Evolutionary conservation across 73 alveolate species (phyloP).

Genomic region (Halteria grandinella): DNA sequence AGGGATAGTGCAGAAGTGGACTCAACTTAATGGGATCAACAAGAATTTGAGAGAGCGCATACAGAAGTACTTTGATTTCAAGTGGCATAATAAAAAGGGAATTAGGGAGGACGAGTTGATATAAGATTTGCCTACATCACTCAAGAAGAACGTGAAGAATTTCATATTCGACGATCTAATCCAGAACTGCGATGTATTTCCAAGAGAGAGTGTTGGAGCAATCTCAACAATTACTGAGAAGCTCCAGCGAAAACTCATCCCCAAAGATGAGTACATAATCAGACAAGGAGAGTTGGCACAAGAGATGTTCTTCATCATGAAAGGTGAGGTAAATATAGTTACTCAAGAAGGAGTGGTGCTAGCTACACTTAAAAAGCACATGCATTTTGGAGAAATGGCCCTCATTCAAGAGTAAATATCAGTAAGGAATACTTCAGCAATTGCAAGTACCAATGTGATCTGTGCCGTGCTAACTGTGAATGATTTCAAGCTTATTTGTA

Average conservation of each 20-base stretch:
- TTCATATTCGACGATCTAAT: conserved; percentile 52
- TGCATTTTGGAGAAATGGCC: conserved; percentile 75
- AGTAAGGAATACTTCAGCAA: conserved; percentile 53
- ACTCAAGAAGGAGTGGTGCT: conserved; percentile 37
- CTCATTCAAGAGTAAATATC: conserved; percentile 33
- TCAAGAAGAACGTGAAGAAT: conserved; percentile 36
- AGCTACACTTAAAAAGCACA: conserved; percentile 41
- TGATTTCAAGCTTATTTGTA: conserved; percentile 59
- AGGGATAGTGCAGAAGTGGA: conserved; percentile 36
- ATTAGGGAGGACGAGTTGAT: conserved; percentile 51
- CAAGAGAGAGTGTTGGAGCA: conserved; percentile 63
- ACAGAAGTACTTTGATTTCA: conserved; percentile 30
- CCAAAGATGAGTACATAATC: conserved; percentile 63
- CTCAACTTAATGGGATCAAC: conserved; percentile 40
- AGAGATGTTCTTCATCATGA: conserved; percentile 68
- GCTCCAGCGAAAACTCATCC: conserved; percentile 39
- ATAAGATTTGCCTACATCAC: conserved; percentile 60
- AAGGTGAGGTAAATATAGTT: conserved; percentile 57
- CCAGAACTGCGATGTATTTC: conserved; percentile 46
- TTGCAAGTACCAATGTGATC: conserved; percentile 45
- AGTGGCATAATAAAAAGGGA: conserved; percentile 70
- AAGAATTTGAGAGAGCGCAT: conserved; percentile 42
- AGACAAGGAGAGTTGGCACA: conserved; percentile 68
- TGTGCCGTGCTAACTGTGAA: conserved; percentile 60
- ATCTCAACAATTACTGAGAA: conserved; percentile 38